Percentiles rank a stretch among this genome's conserved stretches.
These are phyloP conservation scores for Auxenochlorella protothecoides DNA, from an alignment of 139 green algal species.

Conservation along the genomic window DNA sequence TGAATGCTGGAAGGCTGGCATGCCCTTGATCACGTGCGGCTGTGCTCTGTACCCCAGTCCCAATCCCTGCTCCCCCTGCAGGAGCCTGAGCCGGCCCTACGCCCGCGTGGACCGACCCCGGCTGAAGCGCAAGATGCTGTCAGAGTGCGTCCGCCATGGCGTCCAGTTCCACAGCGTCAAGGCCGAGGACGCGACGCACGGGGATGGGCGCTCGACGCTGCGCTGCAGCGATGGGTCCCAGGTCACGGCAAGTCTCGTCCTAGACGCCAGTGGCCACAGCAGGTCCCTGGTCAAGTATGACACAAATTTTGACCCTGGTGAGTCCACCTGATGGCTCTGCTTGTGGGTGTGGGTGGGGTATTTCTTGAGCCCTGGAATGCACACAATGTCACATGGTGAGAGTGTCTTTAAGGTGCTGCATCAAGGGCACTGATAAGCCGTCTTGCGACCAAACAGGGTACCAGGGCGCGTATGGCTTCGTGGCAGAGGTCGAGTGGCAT, in stretches of 20 bases:
- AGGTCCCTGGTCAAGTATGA: constrained; percentile 82
- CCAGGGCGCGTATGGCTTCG: constrained; percentile 92
- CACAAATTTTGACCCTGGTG: constrained; percentile 79
- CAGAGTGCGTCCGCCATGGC: constrained; percentile 46
- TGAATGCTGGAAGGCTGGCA: too few species aligned
- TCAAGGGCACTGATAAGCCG: neutral
- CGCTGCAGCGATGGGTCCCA: constrained; percentile 32
- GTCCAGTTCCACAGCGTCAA: constrained; percentile 54
- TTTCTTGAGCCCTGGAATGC: too few species aligned
- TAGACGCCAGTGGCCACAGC: constrained; percentile 88
- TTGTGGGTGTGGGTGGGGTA: too few species aligned
- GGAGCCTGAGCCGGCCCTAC: constrained; percentile 76
- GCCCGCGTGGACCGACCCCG: constrained; percentile 78
- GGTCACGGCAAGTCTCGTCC: constrained; percentile 48
- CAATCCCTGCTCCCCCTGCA: constrained; percentile 12
- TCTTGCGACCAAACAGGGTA: constrained; percentile 14
- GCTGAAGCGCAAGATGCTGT: constrained; percentile 82
- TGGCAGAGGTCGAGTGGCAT: constrained; percentile 57
- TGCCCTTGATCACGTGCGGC: neutral
- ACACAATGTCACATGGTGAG: too few species aligned
- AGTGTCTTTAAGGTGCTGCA: too few species aligned
- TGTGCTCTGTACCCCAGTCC: constrained; percentile 1
- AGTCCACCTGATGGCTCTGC: neutral
- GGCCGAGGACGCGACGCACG: constrained; percentile 55
- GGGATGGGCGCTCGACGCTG: constrained; percentile 41